Base-by-base conservation (phyloP, 768 basidiomycete species). In the Thelephora aurantiotincta region DNA sequence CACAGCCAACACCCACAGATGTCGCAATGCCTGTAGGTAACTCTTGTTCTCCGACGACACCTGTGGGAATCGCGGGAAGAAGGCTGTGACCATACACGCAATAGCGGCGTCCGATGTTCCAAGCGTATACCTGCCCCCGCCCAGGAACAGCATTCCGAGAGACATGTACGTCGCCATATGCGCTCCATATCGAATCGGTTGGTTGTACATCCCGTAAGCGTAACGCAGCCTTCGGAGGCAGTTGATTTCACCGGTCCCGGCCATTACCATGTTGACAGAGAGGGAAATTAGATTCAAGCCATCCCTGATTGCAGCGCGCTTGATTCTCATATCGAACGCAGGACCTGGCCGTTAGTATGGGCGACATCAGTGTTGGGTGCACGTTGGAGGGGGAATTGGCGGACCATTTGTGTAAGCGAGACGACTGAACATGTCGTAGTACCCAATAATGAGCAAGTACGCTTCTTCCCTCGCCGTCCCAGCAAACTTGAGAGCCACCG, bases 1-100 rank as follows among this genome's bases (percentile, higher is more conserved):
- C 5, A 86, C 83, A 1, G 96, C 94, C 38, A 99, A 72, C 1
- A 88, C 91, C 96, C 96, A 99, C 19, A 99, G 65, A 60, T 98
- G 94, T 6, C 96, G 79, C 51, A 93, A 75, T 0, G 92, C 90
- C 62, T 97, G 96, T 2, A 96, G 72, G 56, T 87, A 93, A 41
- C 82, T 78, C 50, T 83, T 82, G 66, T 96, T 97, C 56, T 98
- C 94, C 2, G 77, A 77, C 1, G 89, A 82, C 14, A 73, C 63
- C 14, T 78, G 72, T 16, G 88, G 78, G 57, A 87, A 91, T 3
- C 88, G 78, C 5, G 96, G 96, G 60, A 90, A 98, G 68, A 96
- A 93, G 0, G 96, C 80, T 7, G 85, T 73, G 50, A 92, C 70
- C 74, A 99, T 78, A 48, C 80, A 80, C 0, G 93, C 93, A 48